Evolutionary conservation across 306 rosid species (phyloP).

Genomic region (Prunus persica): DNA sequence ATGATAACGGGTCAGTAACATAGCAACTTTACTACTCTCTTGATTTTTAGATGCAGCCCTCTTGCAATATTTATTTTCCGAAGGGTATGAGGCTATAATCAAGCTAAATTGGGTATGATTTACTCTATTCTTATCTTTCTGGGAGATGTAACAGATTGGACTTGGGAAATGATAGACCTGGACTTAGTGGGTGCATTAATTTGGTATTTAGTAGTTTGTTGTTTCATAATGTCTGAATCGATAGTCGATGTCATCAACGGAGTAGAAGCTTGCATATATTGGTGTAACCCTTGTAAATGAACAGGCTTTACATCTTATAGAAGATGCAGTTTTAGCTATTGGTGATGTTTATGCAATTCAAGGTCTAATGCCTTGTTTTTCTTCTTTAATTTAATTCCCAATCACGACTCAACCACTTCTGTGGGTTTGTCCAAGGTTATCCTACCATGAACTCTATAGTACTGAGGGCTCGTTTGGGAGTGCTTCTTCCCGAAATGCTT

Average conservation of each 20-base stretch:
- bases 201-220: not conserved
- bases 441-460: no score
- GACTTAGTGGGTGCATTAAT: not conserved
- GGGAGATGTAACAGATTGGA: not conserved
- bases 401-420: no score
- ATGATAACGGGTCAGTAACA: conserved; percentile 85
- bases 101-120: not conserved
- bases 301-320: not conserved
- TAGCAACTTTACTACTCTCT: conserved; percentile 25
- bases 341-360: not conserved
- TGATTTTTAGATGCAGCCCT: not conserved
- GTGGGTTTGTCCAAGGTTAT: no score
- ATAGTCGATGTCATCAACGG: not conserved
- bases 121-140: not conserved
- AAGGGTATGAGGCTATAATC: not conserved
- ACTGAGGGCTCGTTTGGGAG: no score
- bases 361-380: not conserved
- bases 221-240: not conserved
- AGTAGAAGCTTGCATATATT: not conserved
- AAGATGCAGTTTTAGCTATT: not conserved
- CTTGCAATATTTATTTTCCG: not conserved
- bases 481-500: no score
- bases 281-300: not conserved
- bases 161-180: not conserved
- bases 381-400: not conserved